These are phyloP conservation scores for Fusarium torreyae DNA, from an alignment of 2,329 filamentous ascomycete genomes.

Conservation along the genomic window DNA sequence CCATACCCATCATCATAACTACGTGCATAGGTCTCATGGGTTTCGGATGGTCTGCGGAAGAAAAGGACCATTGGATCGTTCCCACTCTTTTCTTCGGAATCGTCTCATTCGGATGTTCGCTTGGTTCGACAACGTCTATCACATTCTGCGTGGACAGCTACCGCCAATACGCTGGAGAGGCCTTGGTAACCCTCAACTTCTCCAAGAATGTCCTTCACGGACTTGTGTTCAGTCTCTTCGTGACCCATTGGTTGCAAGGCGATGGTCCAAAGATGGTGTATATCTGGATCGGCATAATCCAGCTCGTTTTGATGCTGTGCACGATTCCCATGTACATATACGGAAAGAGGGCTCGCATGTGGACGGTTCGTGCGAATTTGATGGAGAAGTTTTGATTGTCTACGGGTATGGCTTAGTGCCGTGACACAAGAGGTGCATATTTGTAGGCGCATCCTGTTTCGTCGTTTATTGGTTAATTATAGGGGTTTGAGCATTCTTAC, in stretches of 20 bases:
- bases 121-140: slow-evolving; percentile 92
- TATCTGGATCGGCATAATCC: slow-evolving; percentile 87
- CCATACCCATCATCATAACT: slow-evolving; percentile 80
- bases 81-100: slow-evolving; percentile 95
- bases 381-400: slow-evolving; percentile 78
- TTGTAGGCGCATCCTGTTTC: slow-evolving; percentile 1
- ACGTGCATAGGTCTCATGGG: slow-evolving; percentile 92
- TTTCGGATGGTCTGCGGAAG: slow-evolving; percentile 91
- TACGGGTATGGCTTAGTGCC: slow-evolving; percentile 28
- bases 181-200: slow-evolving; percentile 94
- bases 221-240: slow-evolving; percentile 89
- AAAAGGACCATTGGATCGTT: slow-evolving; percentile 86
- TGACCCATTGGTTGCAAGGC: slow-evolving; percentile 83
- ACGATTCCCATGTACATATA: slow-evolving; percentile 95
- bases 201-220: slow-evolving; percentile 95
- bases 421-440: slow-evolving; percentile 8
- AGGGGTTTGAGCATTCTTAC: slow-evolving; percentile 10
- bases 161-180: slow-evolving; percentile 92
- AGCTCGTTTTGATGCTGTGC: slow-evolving; percentile 79
- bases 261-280: slow-evolving; percentile 86
- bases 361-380: slow-evolving; percentile 88
- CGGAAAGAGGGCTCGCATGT: slow-evolving; percentile 92
- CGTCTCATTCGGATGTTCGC: slow-evolving; percentile 90
- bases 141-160: slow-evolving; percentile 97
- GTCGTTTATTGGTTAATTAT: slow-evolving; percentile 5